Evolutionary conservation across 2,329 filamentous ascomycete species (phyloP), one percentile per base, ranked within the genome.

Genomic region (Coniochaeta sp.): DNA sequence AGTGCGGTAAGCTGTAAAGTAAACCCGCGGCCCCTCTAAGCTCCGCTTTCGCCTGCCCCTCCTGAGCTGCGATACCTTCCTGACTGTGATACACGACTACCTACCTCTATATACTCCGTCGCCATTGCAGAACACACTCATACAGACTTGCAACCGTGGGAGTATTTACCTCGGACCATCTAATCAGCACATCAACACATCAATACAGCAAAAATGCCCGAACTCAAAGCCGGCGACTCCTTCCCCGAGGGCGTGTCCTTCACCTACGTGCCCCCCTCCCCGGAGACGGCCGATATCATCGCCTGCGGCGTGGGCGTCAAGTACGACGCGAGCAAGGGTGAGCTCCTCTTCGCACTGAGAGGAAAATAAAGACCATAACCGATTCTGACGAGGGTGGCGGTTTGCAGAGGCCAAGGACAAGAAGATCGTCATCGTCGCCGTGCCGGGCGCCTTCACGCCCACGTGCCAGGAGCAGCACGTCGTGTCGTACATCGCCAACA

Each of bases 161-260:
- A n/a, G 12, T 17, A 55, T n/a, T n/a, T 10, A 34, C 52, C n/a
- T 55, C 1, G 4, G n/a, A 26, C n/a, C n/a, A n/a, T n/a, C n/a
- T n/a, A n/a, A n/a, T n/a, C n/a, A n/a, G n/a, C n/a, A n/a, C n/a
- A n/a, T n/a, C n/a, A n/a, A n/a, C n/a, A n/a, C n/a, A n/a, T n/a
- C n/a, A n/a, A 40, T 17, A 42, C 30, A n/a, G 10, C 38, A 57
- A 2, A 57, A 36, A 57, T 78, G 82, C 82, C 74, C 63, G 42
- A 50, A 30, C 83, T 95, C 75, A 87, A 93, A 74, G 83, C 83
- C 73, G 93, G 93, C 72, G 91, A 96, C 75, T 79, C 80, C 73
- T 93, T 98, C 82, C 93, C 93, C 67, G 79, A 86, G 67, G 89
- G 83, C 68, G 88, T 96, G 63, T 81, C 81, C 74, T 97, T 97